Evolutionary conservation across 1,284 basidiomycete species (phyloP), one percentile per base, ranked within the genome.

Genomic region (Pseudozyma tsukubaensis): DNA sequence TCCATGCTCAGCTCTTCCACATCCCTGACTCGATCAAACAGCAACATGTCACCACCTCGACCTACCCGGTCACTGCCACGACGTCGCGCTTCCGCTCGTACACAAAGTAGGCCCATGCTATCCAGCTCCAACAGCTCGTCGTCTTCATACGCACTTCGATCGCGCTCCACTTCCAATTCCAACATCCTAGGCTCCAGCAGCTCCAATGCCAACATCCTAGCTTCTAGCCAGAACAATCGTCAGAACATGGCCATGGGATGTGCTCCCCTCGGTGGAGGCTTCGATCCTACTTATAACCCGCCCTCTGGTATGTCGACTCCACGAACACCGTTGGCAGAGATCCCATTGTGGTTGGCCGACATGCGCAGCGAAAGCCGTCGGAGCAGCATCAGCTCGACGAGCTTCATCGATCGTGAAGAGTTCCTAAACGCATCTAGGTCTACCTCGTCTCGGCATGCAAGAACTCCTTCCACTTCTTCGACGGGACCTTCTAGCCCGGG

Each of bases 11-110:
- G 32, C 9, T n/a, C 39, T 12, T 18, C 57, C 21, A 24, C 56
- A 9, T 43, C 57, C 9, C 49, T 59, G 67, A 50, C 50, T 24
- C 39, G 61, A n/a, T 48, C 49, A 11, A 39, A 21, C 35, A 63
- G 67, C 60, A 72, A 68, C 60, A 72, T 72, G 70, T 72, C 70
- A 8, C 70, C 70, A 8, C 70, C 70, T 40, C 57, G 70, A 36
- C 70, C 70, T 16, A 72, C 70, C 14, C 48, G 70, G 35, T 55
- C 64, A 4, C 50, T 72, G 36, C 70, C 70, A 24, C 49, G 70
- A 39, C 60, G 70, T 21, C 48, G 57, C 32, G 70, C 70, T 37
- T 72, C 70, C 16, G 70, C 64, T 11, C 60, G 64, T 32, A 68
- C 70, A 3, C 70, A 68, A 32, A 64, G 34, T 44, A 52, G 64